Conservation (phyloP, 139 green algal genomes). For the Haematococcus lacustris region DNA sequence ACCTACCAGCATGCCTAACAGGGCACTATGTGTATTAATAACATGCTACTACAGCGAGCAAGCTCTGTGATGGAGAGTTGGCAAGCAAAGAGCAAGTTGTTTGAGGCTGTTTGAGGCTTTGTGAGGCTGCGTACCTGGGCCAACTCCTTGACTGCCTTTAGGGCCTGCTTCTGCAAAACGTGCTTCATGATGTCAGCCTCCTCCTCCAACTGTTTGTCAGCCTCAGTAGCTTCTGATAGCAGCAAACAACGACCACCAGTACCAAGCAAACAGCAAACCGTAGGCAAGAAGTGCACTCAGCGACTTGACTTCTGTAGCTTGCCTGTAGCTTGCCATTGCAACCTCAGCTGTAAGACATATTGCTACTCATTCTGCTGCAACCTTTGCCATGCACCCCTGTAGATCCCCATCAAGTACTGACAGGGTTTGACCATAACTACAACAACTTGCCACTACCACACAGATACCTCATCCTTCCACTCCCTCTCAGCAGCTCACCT, state of each 20-base stretch:
- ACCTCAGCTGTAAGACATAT: neutral
- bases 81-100: too few species aligned
- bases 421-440: too few species aligned
- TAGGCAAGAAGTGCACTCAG: neutral
- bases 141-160: constrained; percentile 90
- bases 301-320: neutral
- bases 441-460: too few species aligned
- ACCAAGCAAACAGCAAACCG: neutral
- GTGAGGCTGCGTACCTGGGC: constrained; percentile 59
- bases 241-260: neutral
- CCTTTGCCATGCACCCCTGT: constrained; percentile 9
- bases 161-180: constrained; percentile 79
- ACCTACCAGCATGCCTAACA: neutral
- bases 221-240: constrained; percentile 46
- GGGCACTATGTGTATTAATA: neutral
- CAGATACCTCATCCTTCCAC: neutral
- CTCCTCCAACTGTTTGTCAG: constrained; percentile 65
- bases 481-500: neutral
- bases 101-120: too few species aligned
- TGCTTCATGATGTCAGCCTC: constrained; percentile 84
- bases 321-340: neutral
- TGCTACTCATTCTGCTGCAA: too few species aligned
- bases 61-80: too few species aligned
- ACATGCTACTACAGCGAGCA: neutral
- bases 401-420: too few species aligned